Conservation (phyloP, 2,329 filamentous ascomycete species). For the Sarocladium oryzae region DNA sequence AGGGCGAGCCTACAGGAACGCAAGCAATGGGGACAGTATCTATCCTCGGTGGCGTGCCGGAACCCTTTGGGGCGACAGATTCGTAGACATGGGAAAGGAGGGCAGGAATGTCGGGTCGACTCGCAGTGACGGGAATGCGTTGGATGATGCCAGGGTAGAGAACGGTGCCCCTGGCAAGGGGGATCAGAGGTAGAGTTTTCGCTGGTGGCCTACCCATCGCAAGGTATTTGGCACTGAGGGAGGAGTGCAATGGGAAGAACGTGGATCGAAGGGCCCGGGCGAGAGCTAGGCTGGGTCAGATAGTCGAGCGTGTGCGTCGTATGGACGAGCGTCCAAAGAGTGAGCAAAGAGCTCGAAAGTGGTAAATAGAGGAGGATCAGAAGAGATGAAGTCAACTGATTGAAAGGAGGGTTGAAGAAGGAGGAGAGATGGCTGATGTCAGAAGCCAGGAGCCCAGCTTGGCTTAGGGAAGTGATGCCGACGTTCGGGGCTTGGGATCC, state of each 20-base stretch:
- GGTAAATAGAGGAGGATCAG: no score
- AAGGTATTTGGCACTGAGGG: constrained; percentile 9
- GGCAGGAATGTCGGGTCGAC: constrained; percentile 81
- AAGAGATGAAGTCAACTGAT: no score
- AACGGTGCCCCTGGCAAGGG: constrained; percentile 72
- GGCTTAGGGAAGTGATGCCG: background rate
- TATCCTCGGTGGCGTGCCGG: constrained; percentile 46
- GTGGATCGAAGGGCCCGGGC: no score
- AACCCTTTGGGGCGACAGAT: constrained; percentile 61
- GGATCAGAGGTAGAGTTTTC: constrained; percentile 65
- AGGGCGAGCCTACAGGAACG: constrained; percentile 73
- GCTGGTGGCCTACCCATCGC: constrained; percentile 35
- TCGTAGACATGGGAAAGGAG: constrained; percentile 82
- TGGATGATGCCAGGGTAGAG: constrained; percentile 81
- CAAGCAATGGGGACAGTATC: constrained; percentile 75
- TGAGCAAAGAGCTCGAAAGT: no score
- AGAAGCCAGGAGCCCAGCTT: background rate
- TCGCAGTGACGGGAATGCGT: constrained; percentile 71
- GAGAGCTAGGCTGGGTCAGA: no score
- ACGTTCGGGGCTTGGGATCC: background rate
- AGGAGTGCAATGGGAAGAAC: no score
- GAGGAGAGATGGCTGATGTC: background rate
- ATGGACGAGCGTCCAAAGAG: no score
- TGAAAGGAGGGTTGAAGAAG: background rate
- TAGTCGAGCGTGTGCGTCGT: no score